phyloP scores from a whole-genome alignment of 805 yeast genomes.

The Cyberlindnera mississippiensis region DNA sequence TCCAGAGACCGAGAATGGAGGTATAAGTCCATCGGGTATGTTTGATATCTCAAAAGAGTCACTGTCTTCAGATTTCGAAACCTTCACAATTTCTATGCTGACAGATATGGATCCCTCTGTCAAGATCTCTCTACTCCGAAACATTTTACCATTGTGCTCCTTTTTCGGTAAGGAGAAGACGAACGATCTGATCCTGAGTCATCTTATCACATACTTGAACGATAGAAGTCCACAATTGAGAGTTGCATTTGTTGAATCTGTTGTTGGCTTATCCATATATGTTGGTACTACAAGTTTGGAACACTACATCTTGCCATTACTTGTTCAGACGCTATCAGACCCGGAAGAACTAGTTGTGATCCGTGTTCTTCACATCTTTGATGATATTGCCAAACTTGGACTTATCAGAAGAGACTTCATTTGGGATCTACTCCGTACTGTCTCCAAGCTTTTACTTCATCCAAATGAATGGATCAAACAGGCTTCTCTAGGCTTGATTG shows the following conservation, averaged over 20 bases:
- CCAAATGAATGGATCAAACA: slow-evolving; percentile 87
- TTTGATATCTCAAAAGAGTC: slow-evolving; percentile 39
- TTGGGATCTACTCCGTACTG: slow-evolving; percentile 51
- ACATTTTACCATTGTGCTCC: slow-evolving; percentile 73
- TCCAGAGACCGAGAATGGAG: slow-evolving; percentile 42
- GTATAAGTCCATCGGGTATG: slow-evolving; percentile 30
- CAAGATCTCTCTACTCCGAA: slow-evolving; percentile 60
- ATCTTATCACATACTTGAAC: slow-evolving; percentile 85
- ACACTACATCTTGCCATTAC: slow-evolving; percentile 80
- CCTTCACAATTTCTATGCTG: slow-evolving; percentile 56
- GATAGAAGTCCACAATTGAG: slow-evolving; percentile 68
- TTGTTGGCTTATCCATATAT: slow-evolving; percentile 70
- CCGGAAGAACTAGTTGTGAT: slow-evolving; percentile 79
- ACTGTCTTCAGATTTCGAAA: slow-evolving; percentile 56
- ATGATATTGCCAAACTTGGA: slow-evolving; percentile 54
- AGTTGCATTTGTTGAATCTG: slow-evolving; percentile 64
- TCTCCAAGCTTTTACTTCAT: slow-evolving; percentile 63
- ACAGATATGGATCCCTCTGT: slow-evolving; percentile 69
- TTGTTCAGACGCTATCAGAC: slow-evolving; percentile 80
- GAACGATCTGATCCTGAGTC: slow-evolving; percentile 84
- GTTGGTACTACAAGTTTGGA: slow-evolving; percentile 82
- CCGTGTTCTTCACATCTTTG: slow-evolving; percentile 57
- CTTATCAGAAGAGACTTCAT: slow-evolving; percentile 45
- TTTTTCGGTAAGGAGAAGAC: slow-evolving; percentile 86
- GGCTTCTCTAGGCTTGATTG: slow-evolving; percentile 54